phyloP scores from a whole-genome alignment of 495 filamentous ascomycete genomes.

The Coniosporium apollinis region DNA sequence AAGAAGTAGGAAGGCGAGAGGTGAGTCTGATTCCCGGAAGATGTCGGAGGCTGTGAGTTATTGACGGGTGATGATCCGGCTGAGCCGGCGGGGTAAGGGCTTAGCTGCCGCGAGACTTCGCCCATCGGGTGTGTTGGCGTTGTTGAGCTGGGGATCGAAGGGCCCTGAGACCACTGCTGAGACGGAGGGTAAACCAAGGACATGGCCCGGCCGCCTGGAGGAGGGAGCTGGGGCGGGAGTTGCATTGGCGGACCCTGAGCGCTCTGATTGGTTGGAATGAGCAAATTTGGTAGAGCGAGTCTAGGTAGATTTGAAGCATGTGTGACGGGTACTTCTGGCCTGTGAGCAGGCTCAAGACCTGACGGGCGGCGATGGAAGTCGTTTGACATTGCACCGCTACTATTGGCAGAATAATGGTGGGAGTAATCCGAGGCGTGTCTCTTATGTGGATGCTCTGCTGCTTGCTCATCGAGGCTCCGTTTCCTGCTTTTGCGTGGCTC shows the following conservation, averaged over 20 bases:
- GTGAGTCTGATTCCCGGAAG: constrained; percentile 25
- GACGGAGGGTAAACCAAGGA: constrained; percentile 39
- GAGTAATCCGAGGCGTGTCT: too few relatives aligned
- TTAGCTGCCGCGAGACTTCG: constrained; percentile 22
- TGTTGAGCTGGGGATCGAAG: constrained; percentile 33
- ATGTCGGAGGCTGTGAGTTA: constrained; percentile 9
- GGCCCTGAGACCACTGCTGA: constrained; percentile 30
- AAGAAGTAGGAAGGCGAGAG: constrained; percentile 48
- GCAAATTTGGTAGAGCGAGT: constrained; percentile 40
- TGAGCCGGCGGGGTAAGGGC: constrained; percentile 21
- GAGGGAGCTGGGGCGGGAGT: constrained; percentile 27
- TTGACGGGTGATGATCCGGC: constrained; percentile 20
- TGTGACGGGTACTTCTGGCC: constrained; percentile 11
- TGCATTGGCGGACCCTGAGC: constrained; percentile 13
- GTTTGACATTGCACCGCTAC: too few relatives aligned
- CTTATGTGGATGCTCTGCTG: constrained; percentile 6
- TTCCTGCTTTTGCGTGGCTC: constrained; percentile 19
- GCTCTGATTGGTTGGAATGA: constrained; percentile 25
- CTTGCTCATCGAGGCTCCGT: constrained; percentile 22
- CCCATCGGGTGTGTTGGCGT: constrained; percentile 17
- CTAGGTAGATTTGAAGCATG: constrained; percentile 27
- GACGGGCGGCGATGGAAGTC: too few relatives aligned
- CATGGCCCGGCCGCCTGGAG: constrained; percentile 37
- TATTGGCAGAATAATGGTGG: too few relatives aligned
- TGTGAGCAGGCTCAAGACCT: too few relatives aligned